Base-by-base conservation (phyloP, 768 basidiomycete species). In the Mrakia frigida region DNA sequence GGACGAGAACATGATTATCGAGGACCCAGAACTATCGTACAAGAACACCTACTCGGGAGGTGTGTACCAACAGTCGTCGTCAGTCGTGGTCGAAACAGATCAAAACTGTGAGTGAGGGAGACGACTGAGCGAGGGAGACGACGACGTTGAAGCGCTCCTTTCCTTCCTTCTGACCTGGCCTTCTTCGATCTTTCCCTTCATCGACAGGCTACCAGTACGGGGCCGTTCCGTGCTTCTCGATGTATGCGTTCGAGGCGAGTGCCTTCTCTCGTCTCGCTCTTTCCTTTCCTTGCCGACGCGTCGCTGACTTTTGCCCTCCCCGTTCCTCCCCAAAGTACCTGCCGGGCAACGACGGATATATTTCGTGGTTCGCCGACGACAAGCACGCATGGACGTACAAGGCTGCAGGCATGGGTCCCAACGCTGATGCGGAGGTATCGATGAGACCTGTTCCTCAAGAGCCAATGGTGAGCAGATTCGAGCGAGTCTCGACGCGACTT, bases 401-500 rank as follows among this genome's bases (percentile, higher is more conserved):
- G 60, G 87, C 86, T 28, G 82, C 85, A 37, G 93, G 89, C 13
- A 86, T 93, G 84, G 88, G 81, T 3, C 86, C 90, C 1, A 89
- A 95, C 82, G 53, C 84, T 2, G 78, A 81, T 28, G 88, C 88
- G 2, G 84, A 91, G 79, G 91, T 94, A 73, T 84, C 88, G 21
- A 86, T 87, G 43, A 85, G 93, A 74, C 89, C 91, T 16, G 84
- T 95, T 56, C 88, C 93, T 0, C 88, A 91, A 79, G 93, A 96
- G 81, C 93, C 93, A 11, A 89, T 72, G 37, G 53, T n/a, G 23
- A 53, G 53, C 14, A n/a, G n/a, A n/a, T n/a, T n/a, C 53, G 53
- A n/a, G 1, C n/a, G 43, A 46, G 9, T 41, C 50, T 16, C 50
- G 53, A 53, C 53, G 53, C 53, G 53, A 25, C 43, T 46, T 46